A percentile compares a stretch with the other conserved stretches of the same genome.
Evolutionary conservation across 495 filamentous ascomycete species (phyloP).

Genomic region (Hyphodiscus hymeniophilus): DNA sequence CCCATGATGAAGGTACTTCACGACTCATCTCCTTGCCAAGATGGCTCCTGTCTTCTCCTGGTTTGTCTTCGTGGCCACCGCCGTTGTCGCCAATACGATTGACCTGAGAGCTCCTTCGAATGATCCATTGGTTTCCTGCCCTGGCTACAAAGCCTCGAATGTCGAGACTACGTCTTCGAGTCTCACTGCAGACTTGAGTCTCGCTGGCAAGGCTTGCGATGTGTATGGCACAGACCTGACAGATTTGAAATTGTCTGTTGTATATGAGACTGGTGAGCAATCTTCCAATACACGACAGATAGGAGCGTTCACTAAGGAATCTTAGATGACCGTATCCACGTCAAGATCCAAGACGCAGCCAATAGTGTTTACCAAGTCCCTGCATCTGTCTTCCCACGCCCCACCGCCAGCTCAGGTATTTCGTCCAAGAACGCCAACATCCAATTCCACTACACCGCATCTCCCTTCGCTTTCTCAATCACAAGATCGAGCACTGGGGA

Average conservation of each 20-base stretch:
- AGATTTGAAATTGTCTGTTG: slow-evolving; percentile 59
- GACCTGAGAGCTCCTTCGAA: neutral
- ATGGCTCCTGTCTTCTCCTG: slow-evolving; percentile 14
- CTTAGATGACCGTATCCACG: slow-evolving; percentile 66
- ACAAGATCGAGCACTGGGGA: slow-evolving; percentile 51
- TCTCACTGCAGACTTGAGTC: slow-evolving; percentile 55
- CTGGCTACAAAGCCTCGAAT: slow-evolving; percentile 65
- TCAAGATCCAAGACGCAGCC: slow-evolving; percentile 72
- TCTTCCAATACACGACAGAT: slow-evolving; percentile 6
- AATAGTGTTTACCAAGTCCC: slow-evolving; percentile 75
- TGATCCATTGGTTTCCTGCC: slow-evolving; percentile 38
- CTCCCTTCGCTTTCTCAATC: slow-evolving; percentile 75
- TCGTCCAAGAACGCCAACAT: slow-evolving; percentile 35
- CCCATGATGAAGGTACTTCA: too few relatives aligned
- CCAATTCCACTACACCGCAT: slow-evolving; percentile 54
- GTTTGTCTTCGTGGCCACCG: slow-evolving; percentile 1
- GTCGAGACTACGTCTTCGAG: slow-evolving; percentile 41
- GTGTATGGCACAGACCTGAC: slow-evolving; percentile 61
- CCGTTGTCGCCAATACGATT: slow-evolving; percentile 1
- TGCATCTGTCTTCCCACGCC: slow-evolving; percentile 59
- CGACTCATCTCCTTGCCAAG: too few relatives aligned
- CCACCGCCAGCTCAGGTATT: slow-evolving; percentile 24
- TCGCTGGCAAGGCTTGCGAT: slow-evolving; percentile 63
- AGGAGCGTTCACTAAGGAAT: neutral
- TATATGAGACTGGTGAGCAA: slow-evolving; percentile 64